Percentiles rank a stretch among this genome's conserved stretches.
These are phyloP conservation scores for Pleurotus sapidus DNA, from an alignment of 768 basidiomycete species.

Conservation along the genomic window DNA sequence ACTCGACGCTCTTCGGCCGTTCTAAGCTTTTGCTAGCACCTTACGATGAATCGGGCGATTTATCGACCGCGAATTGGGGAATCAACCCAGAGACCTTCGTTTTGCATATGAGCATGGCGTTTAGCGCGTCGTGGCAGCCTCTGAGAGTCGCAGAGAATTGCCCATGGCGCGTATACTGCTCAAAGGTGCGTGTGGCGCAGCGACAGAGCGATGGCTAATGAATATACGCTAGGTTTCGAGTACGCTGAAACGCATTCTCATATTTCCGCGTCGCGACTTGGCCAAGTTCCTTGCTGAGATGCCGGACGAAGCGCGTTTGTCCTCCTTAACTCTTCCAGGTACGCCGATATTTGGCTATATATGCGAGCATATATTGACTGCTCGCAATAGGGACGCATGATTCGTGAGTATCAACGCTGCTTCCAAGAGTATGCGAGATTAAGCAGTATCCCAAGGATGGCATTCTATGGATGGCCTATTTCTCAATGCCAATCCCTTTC, in stretches of 20 bases:
- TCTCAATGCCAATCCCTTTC: conserved; percentile 78
- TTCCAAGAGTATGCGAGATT: too few relatives aligned
- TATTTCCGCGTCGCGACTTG: conserved; percentile 59
- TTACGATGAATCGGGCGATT: not conserved
- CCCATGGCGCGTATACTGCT: conserved; percentile 58
- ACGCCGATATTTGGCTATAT: conserved; percentile 22
- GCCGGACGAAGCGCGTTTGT: conserved; percentile 65
- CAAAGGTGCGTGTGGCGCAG: conserved; percentile 37
- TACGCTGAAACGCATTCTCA: conserved; percentile 43
- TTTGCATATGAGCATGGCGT: conserved; percentile 25
- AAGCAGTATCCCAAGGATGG: conserved; percentile 47
- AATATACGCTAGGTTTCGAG: conserved; percentile 37
- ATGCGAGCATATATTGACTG: conserved; percentile 6
- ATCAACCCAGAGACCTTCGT: conserved; percentile 22
- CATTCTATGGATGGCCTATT: conserved; percentile 82
- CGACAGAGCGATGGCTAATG: not conserved
- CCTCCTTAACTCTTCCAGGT: conserved; percentile 79
- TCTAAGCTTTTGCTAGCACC: not conserved
- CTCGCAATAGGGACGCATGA: conserved; percentile 54
- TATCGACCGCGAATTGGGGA: conserved; percentile 12
- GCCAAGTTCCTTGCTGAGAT: conserved; percentile 56
- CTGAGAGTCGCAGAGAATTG: conserved; percentile 38
- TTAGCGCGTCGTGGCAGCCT: conserved; percentile 42
- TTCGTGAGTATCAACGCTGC: conserved; percentile 41
- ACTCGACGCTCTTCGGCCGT: not conserved